phyloP scores from a whole-genome alignment of 192 early-diverging fungal species.

The Diversispora epigaea region DNA sequence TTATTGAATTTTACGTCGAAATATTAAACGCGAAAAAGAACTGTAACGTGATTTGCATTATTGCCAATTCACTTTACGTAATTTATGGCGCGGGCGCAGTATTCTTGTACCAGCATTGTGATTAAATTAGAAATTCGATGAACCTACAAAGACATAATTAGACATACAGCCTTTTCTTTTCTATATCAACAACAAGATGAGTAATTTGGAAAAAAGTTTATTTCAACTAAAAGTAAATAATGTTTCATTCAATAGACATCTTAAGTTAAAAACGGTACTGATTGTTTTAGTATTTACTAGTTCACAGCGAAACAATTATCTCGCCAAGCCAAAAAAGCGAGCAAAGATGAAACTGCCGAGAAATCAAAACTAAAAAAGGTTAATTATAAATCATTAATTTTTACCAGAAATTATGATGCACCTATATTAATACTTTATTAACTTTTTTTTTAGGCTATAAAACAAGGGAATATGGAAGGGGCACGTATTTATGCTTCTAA shows the following conservation, averaged over 20 bases:
- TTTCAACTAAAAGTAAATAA: conserved; percentile 19
- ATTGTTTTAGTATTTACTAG: conserved; percentile 44
- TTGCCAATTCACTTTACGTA: no score
- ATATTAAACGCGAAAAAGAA: no score
- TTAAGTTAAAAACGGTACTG: background rate
- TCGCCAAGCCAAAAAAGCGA: conserved; percentile 78
- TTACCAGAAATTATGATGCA: background rate
- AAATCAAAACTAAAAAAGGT: conserved; percentile 89
- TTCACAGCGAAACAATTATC: conserved; percentile 89
- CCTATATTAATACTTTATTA: background rate
- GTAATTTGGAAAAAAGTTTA: background rate
- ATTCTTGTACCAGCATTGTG: no score
- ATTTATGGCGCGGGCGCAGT: no score
- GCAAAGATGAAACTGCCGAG: conserved; percentile 82
- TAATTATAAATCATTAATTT: background rate
- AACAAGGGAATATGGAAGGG: conserved; percentile 88
- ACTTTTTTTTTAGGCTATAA: conserved; percentile 68
- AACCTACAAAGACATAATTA: no score
- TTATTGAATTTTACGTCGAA: no score
- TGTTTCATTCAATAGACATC: no score
- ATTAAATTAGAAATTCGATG: no score
- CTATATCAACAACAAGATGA: background rate
- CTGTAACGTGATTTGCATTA: no score
- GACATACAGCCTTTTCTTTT: no score
- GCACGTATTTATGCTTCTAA: conserved; percentile 93